Conservation (phyloP, 2,329 filamentous ascomycete genomes). For the Xylaria sp. region DNA sequence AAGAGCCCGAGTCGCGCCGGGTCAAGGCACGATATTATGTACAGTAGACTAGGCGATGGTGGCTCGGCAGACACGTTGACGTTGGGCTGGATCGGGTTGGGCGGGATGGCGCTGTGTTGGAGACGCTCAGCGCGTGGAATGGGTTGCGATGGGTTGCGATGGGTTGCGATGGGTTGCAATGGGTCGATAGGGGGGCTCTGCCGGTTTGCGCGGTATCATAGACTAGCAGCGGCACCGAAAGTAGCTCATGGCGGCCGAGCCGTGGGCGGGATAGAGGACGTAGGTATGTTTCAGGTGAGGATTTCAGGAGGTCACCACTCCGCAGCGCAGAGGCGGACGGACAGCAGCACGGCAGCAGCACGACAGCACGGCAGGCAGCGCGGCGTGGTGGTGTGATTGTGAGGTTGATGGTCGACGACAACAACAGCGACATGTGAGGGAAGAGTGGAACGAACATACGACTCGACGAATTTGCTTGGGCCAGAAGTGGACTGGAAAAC, state of each 20-base stretch:
- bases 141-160: neutral
- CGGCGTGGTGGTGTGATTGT: constrained; percentile 15
- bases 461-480: constrained; percentile 22
- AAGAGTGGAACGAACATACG: constrained; percentile 22
- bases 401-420: neutral
- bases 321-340: constrained; percentile 15
- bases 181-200: neutral
- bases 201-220: neutral
- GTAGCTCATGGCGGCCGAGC: constrained; percentile 15
- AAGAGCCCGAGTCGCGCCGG: neutral
- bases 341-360: constrained; percentile 13
- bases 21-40: neutral
- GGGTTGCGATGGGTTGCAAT: no score
- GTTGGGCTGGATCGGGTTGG: neutral
- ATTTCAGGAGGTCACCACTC: constrained; percentile 34
- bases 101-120: neutral
- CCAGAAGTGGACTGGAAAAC: constrained; percentile 8
- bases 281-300: constrained; percentile 28
- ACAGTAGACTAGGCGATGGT: neutral
- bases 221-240: constrained; percentile 5
- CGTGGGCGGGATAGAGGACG: neutral
- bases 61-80: constrained; percentile 4
- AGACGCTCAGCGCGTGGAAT: neutral
- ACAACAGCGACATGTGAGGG: constrained; percentile 12
- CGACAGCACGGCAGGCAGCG: constrained; percentile 17